phyloP scores from a whole-genome alignment of 129 eudicot genomes.

The Artemisia annua region DNA sequence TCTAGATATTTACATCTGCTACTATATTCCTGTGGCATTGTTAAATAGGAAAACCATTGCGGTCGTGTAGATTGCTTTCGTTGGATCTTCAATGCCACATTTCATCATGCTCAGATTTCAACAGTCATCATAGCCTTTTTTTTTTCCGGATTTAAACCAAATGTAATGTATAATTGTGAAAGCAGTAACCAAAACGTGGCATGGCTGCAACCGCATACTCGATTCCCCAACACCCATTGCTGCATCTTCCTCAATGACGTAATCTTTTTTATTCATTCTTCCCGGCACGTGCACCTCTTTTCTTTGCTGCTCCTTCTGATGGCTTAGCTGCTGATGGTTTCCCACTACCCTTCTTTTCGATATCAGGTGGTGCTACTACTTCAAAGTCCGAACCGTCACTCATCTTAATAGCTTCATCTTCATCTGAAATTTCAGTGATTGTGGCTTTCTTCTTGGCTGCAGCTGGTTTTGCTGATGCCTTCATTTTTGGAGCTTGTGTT shows the following conservation, averaged over 20 bases:
- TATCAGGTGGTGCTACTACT: conserved; percentile 26
- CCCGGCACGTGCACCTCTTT: conserved; percentile 69
- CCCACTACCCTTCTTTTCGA: conserved; percentile 53
- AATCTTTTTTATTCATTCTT: too few species aligned
- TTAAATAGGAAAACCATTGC: conserved; percentile 59
- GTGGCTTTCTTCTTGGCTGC: conserved; percentile 43
- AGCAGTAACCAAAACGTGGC: too few species aligned
- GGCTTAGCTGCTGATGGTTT: conserved; percentile 56
- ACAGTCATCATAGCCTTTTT: too few species aligned
- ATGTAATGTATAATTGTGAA: too few species aligned
- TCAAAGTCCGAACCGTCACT: conserved; percentile 52
- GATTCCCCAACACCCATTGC: too few species aligned
- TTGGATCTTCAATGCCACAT: too few species aligned
- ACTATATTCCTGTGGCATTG: too few species aligned
- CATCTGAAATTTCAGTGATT: conserved; percentile 43
- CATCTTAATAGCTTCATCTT: conserved; percentile 40
- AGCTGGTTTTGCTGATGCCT: conserved; percentile 49
- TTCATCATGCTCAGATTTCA: too few species aligned
- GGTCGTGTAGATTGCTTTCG: conserved; percentile 49
- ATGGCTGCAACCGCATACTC: too few species aligned
- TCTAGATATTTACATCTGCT: too few species aligned
- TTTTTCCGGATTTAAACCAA: too few species aligned
- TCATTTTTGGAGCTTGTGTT: conserved; percentile 43
- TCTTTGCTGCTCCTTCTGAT: conserved; percentile 55
- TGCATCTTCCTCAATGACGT: too few species aligned